Evolutionary conservation across 805 yeast species (phyloP), one percentile per base, ranked within the genome.

Genomic region (Cyberlindnera americana): DNA sequence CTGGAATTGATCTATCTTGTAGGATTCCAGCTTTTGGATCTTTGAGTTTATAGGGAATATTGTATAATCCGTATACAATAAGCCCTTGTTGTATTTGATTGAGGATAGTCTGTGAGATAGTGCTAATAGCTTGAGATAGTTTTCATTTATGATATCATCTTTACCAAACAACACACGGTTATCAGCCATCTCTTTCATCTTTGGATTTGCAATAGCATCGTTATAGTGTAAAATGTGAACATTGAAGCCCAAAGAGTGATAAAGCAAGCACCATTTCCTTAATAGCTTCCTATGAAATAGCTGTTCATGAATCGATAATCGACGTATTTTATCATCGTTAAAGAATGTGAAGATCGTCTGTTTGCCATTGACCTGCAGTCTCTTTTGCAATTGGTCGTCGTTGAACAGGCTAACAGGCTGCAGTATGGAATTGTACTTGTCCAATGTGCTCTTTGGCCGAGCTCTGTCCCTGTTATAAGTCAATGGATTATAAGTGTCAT

Each of bases 371-470:
- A n/a, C n/a, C 11, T 23, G 14, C 9, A 51, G 40, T 25, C 47
- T 33, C 22, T 36, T 18, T 8, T 29, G 41, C 3, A 51, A 31
- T n/a, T 17, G 29, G 3, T 38, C 46, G 25, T 48, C 50, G 1
- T 28, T 26, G 23, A 44, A 33, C 4, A 49, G 44, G 1, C 28
- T 29, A 12, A 35, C 38, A 2, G 45, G 41, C 29, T 26, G 18
- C 11, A 35, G 34, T 1, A 46, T 15, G 4, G 21, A n/a, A 13
- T 27, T 22, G 22, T 33, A 24, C 25, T 37, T 28, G 31, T 39
- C 41, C 77, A 37, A 77, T 77, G 37, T 78, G 64, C 44, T 86
- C 67, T 56, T 83, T 79, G 45, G 74, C 73, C 59, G 85, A 85
- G 29, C 32, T 17, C 62, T 32, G 75, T 72, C 72, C 86, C 87